Conservation (phyloP, 2,329 filamentous ascomycete species). For the Xylariaceae sp. region DNA sequence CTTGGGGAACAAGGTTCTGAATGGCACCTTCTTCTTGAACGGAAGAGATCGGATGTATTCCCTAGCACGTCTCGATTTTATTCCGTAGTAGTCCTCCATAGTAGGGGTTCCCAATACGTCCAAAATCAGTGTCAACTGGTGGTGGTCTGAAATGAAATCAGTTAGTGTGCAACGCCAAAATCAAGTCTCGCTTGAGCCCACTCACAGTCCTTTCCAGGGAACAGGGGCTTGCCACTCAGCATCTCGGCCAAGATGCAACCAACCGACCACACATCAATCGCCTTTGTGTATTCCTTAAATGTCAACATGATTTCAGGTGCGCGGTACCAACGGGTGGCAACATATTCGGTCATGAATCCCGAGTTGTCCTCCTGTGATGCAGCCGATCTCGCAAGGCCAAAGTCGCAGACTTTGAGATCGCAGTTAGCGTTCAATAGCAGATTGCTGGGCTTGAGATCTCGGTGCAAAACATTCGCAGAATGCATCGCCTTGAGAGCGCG, state of each 20-base stretch:
- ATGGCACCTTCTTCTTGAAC: conserved; percentile 99
- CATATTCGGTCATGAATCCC: conserved; percentile 99
- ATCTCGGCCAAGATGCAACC: conserved; percentile 98
- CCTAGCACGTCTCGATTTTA: conserved; percentile 94
- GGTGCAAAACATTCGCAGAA: conserved; percentile 95
- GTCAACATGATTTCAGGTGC: conserved; percentile 99
- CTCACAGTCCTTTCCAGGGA: conserved; percentile 97
- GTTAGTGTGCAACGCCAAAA: conserved; percentile 1
- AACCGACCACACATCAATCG: conserved; percentile 98
- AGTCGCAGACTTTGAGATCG: conserved; percentile 98
- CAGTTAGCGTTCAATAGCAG: conserved; percentile 97
- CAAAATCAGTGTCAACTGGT: conserved; percentile 94
- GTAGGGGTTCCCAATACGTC: conserved; percentile 97
- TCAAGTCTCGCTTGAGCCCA: conserved; percentile 21
- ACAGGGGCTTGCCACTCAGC: conserved; percentile 96
- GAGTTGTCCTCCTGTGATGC: conserved; percentile 98
- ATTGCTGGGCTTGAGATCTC: conserved; percentile 97
- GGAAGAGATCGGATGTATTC: conserved; percentile 98
- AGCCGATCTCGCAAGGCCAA: conserved; percentile 90
- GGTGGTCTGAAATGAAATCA: conserved; percentile 68
- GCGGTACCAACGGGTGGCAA: conserved; percentile 97
- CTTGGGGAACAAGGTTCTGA: conserved; percentile 96
- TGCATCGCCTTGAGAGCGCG: conserved; percentile 99
- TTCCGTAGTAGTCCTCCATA: conserved; percentile 99
- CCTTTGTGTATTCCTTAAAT: conserved; percentile 99